Percentiles rank a stretch among this genome's conserved stretches.
phyloP scores from a whole-genome alignment of 2,329 filamentous ascomycete genomes.

The Monilinia fructigena region DNA sequence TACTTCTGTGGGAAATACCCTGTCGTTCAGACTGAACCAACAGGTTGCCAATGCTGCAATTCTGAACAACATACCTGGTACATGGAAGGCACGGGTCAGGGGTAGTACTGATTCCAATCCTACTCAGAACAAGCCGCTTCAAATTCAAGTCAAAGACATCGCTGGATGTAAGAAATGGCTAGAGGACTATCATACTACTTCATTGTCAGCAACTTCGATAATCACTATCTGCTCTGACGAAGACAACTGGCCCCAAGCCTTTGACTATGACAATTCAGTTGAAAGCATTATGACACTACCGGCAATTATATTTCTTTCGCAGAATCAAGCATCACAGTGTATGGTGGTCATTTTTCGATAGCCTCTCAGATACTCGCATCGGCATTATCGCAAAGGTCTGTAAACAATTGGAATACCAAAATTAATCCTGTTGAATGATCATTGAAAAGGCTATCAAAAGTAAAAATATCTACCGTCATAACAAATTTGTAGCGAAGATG shows the following conservation, averaged over 20 bases:
- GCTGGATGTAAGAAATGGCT: not conserved
- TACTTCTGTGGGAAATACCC: not conserved
- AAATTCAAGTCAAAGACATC: not conserved
- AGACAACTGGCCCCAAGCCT: not conserved
- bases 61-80: conserved; percentile 3
- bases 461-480: too few species aligned
- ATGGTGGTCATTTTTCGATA: too few species aligned
- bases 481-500: too few species aligned
- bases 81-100: not conserved
- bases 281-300: not conserved
- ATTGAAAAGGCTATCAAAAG: too few species aligned
- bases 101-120: not conserved
- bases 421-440: too few species aligned
- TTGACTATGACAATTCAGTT: not conserved
- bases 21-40: not conserved
- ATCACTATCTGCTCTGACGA: not conserved
- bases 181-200: not conserved
- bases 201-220: not conserved
- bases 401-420: too few species aligned
- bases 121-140: not conserved
- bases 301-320: not conserved
- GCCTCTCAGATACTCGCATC: not conserved
- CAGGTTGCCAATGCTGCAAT: not conserved
- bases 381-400: not conserved
- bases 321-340: not conserved